A percentile compares a stretch with the other conserved stretches of the same genome.
These are phyloP conservation scores for Xylaria sp. DNA, from an alignment of 2,329 filamentous ascomycete species.

Conservation along the genomic window DNA sequence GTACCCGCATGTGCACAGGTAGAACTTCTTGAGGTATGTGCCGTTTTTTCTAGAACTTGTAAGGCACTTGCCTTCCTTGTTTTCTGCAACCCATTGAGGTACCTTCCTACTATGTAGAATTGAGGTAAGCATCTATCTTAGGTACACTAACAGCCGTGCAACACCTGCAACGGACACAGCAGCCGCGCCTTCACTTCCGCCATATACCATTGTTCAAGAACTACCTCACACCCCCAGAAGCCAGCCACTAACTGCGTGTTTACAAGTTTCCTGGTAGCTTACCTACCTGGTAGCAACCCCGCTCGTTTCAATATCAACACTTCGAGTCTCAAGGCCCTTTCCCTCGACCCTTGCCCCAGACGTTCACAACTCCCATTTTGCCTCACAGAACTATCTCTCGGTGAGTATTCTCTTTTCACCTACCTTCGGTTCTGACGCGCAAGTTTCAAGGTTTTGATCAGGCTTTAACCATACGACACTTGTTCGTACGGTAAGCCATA, in stretches of 20 bases:
- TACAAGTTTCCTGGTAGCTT: not conserved
- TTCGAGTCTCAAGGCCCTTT: not conserved
- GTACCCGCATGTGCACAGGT: no score
- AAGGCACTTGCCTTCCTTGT: not conserved
- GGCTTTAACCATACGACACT: not conserved
- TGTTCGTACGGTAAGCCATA: constrained; percentile 2
- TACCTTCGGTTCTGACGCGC: not conserved
- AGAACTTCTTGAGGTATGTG: not conserved
- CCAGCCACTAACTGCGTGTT: not conserved
- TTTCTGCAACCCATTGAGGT: not conserved
- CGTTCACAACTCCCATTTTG: not conserved
- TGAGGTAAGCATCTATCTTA: not conserved
- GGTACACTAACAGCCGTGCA: not conserved
- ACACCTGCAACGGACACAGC: not conserved
- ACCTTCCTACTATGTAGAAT: no score
- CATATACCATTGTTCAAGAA: not conserved
- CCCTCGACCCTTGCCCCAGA: not conserved
- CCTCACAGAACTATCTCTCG: not conserved
- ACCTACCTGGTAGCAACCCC: not conserved
- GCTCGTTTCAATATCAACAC: not conserved
- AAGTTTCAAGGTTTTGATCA: not conserved
- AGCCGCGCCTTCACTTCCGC: not conserved
- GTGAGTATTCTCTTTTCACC: not conserved
- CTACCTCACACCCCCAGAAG: not conserved
- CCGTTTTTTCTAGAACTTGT: not conserved